phyloP scores from a whole-genome alignment of 805 yeast species.

The Cyberlindnera petersonii region DNA sequence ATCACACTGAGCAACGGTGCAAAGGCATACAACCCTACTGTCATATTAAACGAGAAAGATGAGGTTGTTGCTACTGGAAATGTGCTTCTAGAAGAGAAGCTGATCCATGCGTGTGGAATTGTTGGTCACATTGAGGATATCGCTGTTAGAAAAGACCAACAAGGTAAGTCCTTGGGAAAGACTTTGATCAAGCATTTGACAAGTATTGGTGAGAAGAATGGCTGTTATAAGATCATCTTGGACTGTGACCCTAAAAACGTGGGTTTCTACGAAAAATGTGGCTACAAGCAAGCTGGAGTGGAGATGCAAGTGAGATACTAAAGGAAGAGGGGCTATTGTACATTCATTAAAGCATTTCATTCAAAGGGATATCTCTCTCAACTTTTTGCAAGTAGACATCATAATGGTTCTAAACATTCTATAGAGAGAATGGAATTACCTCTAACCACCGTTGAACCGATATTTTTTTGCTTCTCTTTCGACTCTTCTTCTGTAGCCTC shows the following conservation, averaged over 20 bases:
- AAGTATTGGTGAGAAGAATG: slow-evolving; percentile 50
- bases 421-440: slow-evolving; percentile 76
- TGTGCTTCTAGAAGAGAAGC: slow-evolving; percentile 71
- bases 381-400: not conserved
- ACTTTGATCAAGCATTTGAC: slow-evolving; percentile 60
- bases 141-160: slow-evolving; percentile 68
- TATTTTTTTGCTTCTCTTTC: slow-evolving; percentile 38
- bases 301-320: slow-evolving; percentile 59
- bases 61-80: slow-evolving; percentile 80
- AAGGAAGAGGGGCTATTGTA: no score
- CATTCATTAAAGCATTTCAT: not conserved
- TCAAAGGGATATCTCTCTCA: not conserved
- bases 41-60: slow-evolving; percentile 46
- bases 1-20: slow-evolving; percentile 24
- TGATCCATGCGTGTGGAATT: slow-evolving; percentile 77
- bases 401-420: slow-evolving; percentile 38
- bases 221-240: slow-evolving; percentile 84
- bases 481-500: slow-evolving; percentile 65
- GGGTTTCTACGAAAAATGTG: slow-evolving; percentile 87
- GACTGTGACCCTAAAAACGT: slow-evolving; percentile 85
- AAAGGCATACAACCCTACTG: slow-evolving; percentile 61
- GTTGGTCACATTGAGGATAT: slow-evolving; percentile 97
- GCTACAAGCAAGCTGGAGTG: slow-evolving; percentile 58
- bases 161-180: slow-evolving; percentile 80
- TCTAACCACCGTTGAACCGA: slow-evolving; percentile 71